Conservation (phyloP, 352 stramenopile species). For the Bremia lactucae region DNA sequence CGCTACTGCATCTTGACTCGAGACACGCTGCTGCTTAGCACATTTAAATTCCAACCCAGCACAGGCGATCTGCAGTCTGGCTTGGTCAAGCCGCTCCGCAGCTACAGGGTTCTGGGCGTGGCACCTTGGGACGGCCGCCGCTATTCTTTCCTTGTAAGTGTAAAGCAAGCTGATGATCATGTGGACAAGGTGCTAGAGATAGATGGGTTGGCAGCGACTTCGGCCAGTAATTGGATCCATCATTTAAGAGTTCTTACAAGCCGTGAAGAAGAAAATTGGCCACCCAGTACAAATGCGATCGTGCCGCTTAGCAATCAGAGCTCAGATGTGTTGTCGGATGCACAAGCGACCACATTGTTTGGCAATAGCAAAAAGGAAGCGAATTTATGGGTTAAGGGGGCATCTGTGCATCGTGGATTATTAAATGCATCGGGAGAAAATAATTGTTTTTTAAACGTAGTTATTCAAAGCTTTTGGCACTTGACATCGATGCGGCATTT, state of each 20-base stretch:
- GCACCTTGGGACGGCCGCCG: conserved; percentile 57
- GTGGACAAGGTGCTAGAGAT: conserved; percentile 73
- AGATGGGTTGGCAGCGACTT: conserved; percentile 43
- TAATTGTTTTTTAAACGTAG: conserved; percentile 86
- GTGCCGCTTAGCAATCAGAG: conserved; percentile 19
- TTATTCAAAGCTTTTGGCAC: conserved; percentile 88
- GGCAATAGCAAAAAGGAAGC: conserved; percentile 41
- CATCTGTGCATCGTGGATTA: conserved; percentile 68
- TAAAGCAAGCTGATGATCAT: conserved; percentile 53
- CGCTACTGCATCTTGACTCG: conserved; percentile 75
- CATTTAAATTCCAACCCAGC: conserved; percentile 83
- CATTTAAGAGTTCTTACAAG: conserved; percentile 45
- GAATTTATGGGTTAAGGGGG: conserved; percentile 74
- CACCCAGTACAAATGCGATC: conserved; percentile 13
- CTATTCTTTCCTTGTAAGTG: conserved; percentile 69
- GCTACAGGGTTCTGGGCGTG: conserved; percentile 62
- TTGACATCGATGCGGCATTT: conserved; percentile 81
- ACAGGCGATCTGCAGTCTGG: conserved; percentile 45
- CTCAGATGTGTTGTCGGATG: conserved; percentile 15
- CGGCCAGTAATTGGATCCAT: conserved; percentile 67
- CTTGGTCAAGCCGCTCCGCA: conserved; percentile 48
- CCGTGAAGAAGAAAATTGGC: conserved; percentile 25
- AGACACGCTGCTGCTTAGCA: conserved; percentile 53
- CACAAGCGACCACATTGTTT: conserved; percentile 4
- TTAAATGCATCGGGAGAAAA: conserved; percentile 79